Percentiles rank a stretch among this genome's conserved stretches.
Conservation (phyloP, 257 asterid genomes). For the Schizonepeta tenuifolia region DNA sequence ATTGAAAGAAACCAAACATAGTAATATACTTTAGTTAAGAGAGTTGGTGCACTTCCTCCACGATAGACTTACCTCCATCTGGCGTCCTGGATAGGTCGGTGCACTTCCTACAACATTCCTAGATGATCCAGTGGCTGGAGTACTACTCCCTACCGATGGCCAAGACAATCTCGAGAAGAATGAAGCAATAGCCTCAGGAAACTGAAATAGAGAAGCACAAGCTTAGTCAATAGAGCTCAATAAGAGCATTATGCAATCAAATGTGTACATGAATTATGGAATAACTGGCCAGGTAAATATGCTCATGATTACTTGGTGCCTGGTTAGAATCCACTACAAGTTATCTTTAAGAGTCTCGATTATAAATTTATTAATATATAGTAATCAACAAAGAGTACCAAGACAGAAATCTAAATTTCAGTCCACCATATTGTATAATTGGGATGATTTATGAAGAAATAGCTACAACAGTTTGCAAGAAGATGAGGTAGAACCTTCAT, state of each 20-base stretch:
- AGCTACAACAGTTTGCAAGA: neutral
- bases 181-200: slow-evolving; percentile 78
- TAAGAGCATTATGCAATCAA: slow-evolving; percentile 11
- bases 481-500: slow-evolving; percentile 63
- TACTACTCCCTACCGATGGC: slow-evolving; percentile 64
- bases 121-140: slow-evolving; percentile 63
- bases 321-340: neutral
- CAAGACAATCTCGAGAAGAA: slow-evolving; percentile 76
- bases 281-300: neutral
- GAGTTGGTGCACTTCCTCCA: too few species aligned
- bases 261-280: neutral
- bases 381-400: neutral
- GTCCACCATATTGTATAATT: neutral
- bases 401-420: neutral
- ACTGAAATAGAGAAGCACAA: slow-evolving; percentile 52
- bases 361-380: neutral
- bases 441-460: neutral
- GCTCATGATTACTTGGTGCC: neutral
- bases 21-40: neutral
- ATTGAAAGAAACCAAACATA: neutral
- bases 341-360: neutral
- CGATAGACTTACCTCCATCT: slow-evolving; percentile 52
- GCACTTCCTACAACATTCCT: slow-evolving; percentile 66
- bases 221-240: slow-evolving; percentile 31
- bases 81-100: slow-evolving; percentile 60